phyloP scores from a whole-genome alignment of 208 protist species.

The Sergeia podlipaevii region DNA sequence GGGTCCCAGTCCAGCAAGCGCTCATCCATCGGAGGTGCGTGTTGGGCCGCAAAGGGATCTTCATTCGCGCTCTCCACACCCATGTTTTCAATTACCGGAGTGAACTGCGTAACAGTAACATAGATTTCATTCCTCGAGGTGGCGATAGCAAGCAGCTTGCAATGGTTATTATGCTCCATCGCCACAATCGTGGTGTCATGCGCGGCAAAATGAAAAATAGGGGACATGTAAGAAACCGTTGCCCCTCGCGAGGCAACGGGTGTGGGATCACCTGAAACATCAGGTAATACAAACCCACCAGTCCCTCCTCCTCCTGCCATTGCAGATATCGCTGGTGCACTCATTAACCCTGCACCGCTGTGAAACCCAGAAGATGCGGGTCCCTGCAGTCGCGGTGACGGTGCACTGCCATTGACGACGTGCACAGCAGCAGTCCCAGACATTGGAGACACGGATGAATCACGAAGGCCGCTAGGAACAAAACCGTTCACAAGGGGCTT shows the following conservation, averaged over 20 bases:
- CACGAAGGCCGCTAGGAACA: no score
- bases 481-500: no score
- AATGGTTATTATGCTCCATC: constrained; percentile 89
- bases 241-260: no score
- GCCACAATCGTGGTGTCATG: constrained; percentile 66
- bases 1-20: constrained; percentile 58
- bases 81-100: constrained; percentile 49
- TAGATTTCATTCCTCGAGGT: constrained; percentile 74
- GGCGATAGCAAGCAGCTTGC: constrained; percentile 67
- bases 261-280: no score
- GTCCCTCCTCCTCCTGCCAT: no score
- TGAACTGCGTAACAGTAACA: constrained; percentile 59
- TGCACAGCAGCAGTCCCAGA: no score
- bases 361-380: constrained; percentile 1
- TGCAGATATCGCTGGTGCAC: not conserved
- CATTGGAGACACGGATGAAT: no score
- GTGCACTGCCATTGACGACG: no score
- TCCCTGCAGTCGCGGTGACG: not conserved
- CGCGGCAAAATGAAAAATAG: constrained; percentile 77
- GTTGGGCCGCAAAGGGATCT: constrained; percentile 13
- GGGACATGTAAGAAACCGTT: constrained; percentile 49
- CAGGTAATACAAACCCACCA: not conserved
- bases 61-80: constrained; percentile 1
- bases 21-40: constrained; percentile 22
- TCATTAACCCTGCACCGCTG: not conserved